phyloP scores from a whole-genome alignment of 345 rosid species.

The Citropsis articulata region DNA sequence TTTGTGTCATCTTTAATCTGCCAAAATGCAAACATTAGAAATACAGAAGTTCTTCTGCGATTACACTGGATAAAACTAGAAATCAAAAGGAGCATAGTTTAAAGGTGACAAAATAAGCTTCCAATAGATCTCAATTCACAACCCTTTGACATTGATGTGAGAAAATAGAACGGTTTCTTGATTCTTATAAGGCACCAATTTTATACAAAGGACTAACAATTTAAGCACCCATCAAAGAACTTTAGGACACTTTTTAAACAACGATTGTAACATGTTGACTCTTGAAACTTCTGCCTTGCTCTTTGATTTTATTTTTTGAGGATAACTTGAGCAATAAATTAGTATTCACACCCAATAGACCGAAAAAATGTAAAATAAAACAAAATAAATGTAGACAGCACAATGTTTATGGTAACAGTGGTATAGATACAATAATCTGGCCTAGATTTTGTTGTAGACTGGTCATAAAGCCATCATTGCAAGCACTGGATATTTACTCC shows the following conservation, averaged over 20 bases:
- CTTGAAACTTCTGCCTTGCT: neutral
- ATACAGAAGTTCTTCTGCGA: neutral
- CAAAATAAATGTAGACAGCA: neutral
- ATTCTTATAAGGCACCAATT: neutral
- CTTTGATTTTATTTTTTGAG: neutral
- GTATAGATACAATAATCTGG: neutral
- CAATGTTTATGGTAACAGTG: neutral
- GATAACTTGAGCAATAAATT: neutral
- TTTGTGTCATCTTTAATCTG: conserved; percentile 92
- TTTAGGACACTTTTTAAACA: neutral
- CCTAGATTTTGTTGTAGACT: neutral
- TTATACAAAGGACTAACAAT: neutral
- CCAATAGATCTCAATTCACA: neutral
- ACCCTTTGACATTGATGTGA: neutral
- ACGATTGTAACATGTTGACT: neutral
- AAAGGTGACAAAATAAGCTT: neutral
- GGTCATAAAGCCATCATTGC: neutral
- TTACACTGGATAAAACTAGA: neutral
- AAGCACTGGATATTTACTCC: neutral
- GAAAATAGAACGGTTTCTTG: neutral
- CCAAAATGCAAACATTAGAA: conserved; percentile 30
- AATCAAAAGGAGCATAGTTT: neutral
- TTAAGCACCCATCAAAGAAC: conserved; percentile 1
- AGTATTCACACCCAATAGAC: neutral
- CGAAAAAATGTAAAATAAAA: neutral